These are phyloP conservation scores for Phoma sp. DNA, from an alignment of 2,329 filamentous ascomycete genomes.

Conservation along the genomic window DNA sequence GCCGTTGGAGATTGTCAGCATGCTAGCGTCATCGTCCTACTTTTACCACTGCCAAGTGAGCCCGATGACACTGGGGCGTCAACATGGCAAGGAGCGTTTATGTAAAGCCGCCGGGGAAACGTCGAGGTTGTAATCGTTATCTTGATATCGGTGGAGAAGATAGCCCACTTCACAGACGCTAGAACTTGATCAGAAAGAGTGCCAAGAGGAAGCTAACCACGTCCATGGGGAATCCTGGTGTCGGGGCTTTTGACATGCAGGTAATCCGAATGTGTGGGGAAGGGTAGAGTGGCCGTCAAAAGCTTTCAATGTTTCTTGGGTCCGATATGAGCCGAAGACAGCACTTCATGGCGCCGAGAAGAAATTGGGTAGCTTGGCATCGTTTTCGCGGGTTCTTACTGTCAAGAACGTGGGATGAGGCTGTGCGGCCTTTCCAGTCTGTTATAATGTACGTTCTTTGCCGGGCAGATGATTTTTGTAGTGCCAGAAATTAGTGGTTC, in stretches of 20 bases:
- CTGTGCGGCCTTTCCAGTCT: background rate
- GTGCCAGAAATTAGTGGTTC: background rate
- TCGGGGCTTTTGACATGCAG: background rate
- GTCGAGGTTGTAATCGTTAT: slow-evolving; percentile 10
- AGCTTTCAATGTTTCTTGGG: background rate
- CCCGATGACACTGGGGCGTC: slow-evolving; percentile 6
- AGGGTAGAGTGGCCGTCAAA: background rate
- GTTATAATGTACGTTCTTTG: background rate
- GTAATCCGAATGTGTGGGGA: slow-evolving; percentile 1
- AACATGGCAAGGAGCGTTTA: slow-evolving; percentile 5
- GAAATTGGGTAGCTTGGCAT: background rate
- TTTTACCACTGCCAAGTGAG: slow-evolving; percentile 2
- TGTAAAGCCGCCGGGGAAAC: slow-evolving; percentile 12
- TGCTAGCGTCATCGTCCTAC: slow-evolving; percentile 8
- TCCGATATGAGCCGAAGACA: slow-evolving; percentile 11
- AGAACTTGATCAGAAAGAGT: slow-evolving; percentile 8
- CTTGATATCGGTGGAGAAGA: slow-evolving; percentile 17
- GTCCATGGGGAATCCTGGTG: background rate
- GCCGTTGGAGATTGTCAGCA: background rate
- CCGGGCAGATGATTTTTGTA: background rate
- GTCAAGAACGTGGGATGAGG: slow-evolving; percentile 7
- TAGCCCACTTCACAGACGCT: slow-evolving; percentile 7
- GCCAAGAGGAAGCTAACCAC: slow-evolving; percentile 7
- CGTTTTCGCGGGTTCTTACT: background rate
- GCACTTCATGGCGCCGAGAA: background rate